These are phyloP conservation scores for Colletotrichum spaethianum DNA, from an alignment of 2,329 filamentous ascomycete species.

Conservation along the genomic window DNA sequence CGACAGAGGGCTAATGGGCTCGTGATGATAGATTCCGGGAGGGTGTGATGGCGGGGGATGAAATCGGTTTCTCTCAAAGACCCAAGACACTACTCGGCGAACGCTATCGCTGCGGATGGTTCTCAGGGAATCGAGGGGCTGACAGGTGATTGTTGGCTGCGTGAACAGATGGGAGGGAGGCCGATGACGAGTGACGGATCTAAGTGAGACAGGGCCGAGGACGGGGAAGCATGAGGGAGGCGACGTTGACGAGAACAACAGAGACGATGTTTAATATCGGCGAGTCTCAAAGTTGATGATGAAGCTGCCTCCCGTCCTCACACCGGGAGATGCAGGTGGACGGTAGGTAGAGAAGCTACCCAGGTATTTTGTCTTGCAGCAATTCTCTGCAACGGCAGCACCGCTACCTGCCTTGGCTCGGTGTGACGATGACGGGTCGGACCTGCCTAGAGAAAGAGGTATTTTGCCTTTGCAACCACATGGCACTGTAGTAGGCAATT, in stretches of 20 bases:
- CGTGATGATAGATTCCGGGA: constrained; percentile 39
- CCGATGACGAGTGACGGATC: not conserved
- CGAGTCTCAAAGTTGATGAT: not conserved
- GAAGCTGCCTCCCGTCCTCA: not conserved
- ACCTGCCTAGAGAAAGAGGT: not conserved
- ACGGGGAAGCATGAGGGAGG: not conserved
- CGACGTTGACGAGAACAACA: not conserved
- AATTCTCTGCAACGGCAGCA: not conserved
- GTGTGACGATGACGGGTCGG: constrained; percentile 2
- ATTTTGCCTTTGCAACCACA: not conserved
- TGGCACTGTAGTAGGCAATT: too few relatives aligned
- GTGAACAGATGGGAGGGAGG: not conserved
- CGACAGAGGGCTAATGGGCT: constrained; percentile 35
- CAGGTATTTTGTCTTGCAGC: not conserved
- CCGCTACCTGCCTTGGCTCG: not conserved
- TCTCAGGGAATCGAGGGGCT: constrained; percentile 21
- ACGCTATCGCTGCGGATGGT: constrained; percentile 35
- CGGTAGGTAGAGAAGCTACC: not conserved
- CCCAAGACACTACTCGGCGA: constrained; percentile 30
- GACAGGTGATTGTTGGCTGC: constrained; percentile 21
- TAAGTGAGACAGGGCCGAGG: constrained; percentile 1
- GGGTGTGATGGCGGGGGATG: constrained; percentile 32
- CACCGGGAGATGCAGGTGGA: not conserved
- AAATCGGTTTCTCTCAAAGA: constrained; percentile 3
- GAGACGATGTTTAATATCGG: not conserved